phyloP scores from a whole-genome alignment of 2,329 filamentous ascomycete species.

The Emydomyces testavorans region DNA sequence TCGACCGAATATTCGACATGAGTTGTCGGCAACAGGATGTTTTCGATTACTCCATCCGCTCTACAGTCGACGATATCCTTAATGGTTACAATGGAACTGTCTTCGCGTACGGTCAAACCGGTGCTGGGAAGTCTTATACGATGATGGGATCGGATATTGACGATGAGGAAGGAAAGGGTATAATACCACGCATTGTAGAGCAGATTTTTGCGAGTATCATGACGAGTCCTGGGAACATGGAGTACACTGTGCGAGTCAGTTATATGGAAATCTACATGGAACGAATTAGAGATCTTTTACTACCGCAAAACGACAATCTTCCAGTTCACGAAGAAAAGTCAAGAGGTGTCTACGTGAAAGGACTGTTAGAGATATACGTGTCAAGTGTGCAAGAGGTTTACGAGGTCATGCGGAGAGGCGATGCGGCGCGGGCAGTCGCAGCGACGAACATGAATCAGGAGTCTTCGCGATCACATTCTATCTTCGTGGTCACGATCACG shows the following conservation, averaged over 20 bases:
- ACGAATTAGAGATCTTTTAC: constrained; percentile 82
- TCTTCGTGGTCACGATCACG: constrained; percentile 91
- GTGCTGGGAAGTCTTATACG: constrained; percentile 96
- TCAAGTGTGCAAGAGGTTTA: constrained; percentile 93
- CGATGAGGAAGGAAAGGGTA: constrained; percentile 74
- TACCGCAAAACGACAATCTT: constrained; percentile 88
- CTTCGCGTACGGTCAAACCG: constrained; percentile 96
- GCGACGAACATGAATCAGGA: constrained; percentile 99
- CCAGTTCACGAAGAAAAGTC: constrained; percentile 98
- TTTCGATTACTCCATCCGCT: constrained; percentile 93
- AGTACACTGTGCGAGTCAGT: constrained; percentile 96
- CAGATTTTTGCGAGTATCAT: constrained; percentile 96
- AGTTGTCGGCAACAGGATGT: constrained; percentile 79
- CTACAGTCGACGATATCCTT: constrained; percentile 93
- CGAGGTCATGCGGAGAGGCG: constrained; percentile 89
- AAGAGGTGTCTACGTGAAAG: constrained; percentile 92
- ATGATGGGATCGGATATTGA: constrained; percentile 98
- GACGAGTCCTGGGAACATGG: constrained; percentile 80
- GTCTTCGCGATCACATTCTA: constrained; percentile 94
- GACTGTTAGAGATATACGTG: constrained; percentile 86
- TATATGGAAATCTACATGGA: constrained; percentile 99
- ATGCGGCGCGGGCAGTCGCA: constrained; percentile 76
- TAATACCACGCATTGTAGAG: constrained; percentile 92
- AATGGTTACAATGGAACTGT: constrained; percentile 99
- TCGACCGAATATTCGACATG: constrained; percentile 97